A percentile compares a stretch with the other conserved stretches of the same genome.
Conservation (phyloP, 306 rosid genomes). For the Fragaria nilgerrensis region DNA sequence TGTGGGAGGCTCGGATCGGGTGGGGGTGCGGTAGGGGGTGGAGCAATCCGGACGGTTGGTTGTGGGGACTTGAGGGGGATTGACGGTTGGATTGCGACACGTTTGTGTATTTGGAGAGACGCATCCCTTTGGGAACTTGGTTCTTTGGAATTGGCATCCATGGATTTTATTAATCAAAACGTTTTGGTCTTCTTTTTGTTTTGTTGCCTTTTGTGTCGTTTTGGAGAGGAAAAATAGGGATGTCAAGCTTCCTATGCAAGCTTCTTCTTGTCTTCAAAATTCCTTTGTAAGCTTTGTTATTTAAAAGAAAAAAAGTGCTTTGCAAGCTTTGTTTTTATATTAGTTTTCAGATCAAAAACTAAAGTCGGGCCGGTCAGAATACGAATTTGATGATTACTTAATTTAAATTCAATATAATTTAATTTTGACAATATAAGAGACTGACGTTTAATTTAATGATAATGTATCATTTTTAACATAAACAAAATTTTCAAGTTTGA, state of each 20-base stretch:
- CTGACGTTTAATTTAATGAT: no score
- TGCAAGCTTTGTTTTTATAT: no score
- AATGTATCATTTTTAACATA: no score
- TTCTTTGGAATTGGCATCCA: neutral
- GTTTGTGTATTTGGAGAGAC: neutral
- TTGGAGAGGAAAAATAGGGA: neutral
- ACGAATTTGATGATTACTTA: no score
- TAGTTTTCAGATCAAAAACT: no score
- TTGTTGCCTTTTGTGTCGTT: neutral
- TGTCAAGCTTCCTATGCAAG: neutral
- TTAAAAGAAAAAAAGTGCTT: no score
- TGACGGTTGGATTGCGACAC: neutral
- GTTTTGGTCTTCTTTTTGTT: neutral
- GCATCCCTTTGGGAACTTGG: neutral
- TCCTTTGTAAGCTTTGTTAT: neutral
- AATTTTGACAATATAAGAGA: no score
- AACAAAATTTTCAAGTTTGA: no score
- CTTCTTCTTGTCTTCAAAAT: neutral
- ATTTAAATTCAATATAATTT: no score
- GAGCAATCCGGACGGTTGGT: neutral
- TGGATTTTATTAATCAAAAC: neutral
- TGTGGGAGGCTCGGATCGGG: neutral
- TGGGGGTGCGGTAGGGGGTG: neutral
- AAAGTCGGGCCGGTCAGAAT: no score
- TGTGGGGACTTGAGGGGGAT: neutral